Percentiles rank a stretch among this genome's conserved stretches.
These are phyloP conservation scores for Aristolochia californica DNA, from an alignment of 164 flowering plant species.

Conservation along the genomic window DNA sequence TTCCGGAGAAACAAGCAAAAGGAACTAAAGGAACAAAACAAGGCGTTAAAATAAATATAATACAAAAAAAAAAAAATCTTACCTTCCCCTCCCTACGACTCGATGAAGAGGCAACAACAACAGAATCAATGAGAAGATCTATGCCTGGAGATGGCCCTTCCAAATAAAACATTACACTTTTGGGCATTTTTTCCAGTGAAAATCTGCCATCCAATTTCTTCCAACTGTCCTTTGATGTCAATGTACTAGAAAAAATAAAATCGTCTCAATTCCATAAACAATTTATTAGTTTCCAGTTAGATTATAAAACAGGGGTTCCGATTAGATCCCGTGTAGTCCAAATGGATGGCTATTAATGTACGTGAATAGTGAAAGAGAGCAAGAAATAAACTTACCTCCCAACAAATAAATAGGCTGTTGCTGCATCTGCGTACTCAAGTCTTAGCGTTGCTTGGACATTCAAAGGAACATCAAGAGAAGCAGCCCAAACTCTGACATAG, in stretches of 20 bases:
- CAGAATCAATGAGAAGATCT: conserved; percentile 57
- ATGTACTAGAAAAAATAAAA: conserved; percentile 25
- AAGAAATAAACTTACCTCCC: conserved; percentile 36
- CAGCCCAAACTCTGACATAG: conserved; percentile 47
- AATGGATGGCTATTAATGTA: too few species aligned
- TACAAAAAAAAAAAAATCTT: conserved; percentile 3
- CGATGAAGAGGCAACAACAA: conserved; percentile 27
- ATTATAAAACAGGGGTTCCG: too few species aligned
- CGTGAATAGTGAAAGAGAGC: neutral
- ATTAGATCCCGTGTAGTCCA: too few species aligned
- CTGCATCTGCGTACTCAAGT: conserved; percentile 37
- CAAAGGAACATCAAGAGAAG: conserved; percentile 30
- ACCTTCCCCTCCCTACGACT: conserved; percentile 23
- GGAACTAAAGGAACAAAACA: neutral
- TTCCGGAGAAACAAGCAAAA: neutral
- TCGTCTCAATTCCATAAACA: neutral
- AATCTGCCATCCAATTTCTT: conserved; percentile 64
- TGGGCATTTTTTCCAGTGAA: conserved; percentile 44
- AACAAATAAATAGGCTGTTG: conserved; percentile 36
- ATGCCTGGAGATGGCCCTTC: conserved; percentile 86
- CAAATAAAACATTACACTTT: conserved; percentile 51
- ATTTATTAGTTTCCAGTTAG: too few species aligned
- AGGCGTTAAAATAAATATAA: neutral
- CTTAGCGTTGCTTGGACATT: conserved; percentile 65
- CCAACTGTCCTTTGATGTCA: conserved; percentile 48